Evolutionary conservation across 257 asterid species (phyloP).

Genomic region (Nicotiana sylvestris): DNA sequence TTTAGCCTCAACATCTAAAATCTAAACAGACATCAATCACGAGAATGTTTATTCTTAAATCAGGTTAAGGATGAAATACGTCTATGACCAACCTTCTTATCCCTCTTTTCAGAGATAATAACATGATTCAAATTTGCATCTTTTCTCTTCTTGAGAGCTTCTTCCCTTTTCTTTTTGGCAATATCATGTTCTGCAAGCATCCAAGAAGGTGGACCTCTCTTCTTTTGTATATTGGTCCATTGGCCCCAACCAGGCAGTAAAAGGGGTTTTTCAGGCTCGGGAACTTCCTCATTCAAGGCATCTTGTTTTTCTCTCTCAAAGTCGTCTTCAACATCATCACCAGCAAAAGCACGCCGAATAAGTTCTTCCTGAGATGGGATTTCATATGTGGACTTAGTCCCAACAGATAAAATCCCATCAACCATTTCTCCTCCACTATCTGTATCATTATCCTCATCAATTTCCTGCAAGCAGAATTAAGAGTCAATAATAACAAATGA

Average conservation of each 20-base stretch:
- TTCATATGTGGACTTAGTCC: constrained; percentile 52
- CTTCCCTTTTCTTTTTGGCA: constrained; percentile 72
- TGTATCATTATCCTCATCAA: constrained; percentile 42
- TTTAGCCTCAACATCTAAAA: neutral
- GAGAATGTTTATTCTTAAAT: neutral
- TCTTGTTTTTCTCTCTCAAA: constrained; percentile 80
- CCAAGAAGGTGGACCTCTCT: constrained; percentile 87
- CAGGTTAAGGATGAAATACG: neutral
- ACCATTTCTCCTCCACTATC: constrained; percentile 88
- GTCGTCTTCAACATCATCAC: constrained; percentile 88
- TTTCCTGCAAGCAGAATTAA: constrained; percentile 30
- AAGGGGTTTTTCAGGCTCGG: constrained; percentile 79
- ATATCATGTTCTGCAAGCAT: constrained; percentile 68
- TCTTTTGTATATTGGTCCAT: constrained; percentile 79
- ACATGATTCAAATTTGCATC: constrained; percentile 88
- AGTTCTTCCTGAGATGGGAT: constrained; percentile 93
- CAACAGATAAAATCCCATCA: constrained; percentile 81
- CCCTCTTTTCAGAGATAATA: constrained; percentile 85
- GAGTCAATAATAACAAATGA: neutral
- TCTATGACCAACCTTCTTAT: constrained; percentile 57
- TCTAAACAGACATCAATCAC: neutral
- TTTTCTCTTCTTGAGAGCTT: constrained; percentile 77
- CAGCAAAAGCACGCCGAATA: constrained; percentile 88
- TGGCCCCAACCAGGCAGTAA: constrained; percentile 98
- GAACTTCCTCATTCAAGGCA: constrained; percentile 71